Percentiles rank a stretch among this genome's conserved stretches.
Evolutionary conservation across 768 basidiomycete genomes (phyloP).

Genomic region (Kwoniella sp.): DNA sequence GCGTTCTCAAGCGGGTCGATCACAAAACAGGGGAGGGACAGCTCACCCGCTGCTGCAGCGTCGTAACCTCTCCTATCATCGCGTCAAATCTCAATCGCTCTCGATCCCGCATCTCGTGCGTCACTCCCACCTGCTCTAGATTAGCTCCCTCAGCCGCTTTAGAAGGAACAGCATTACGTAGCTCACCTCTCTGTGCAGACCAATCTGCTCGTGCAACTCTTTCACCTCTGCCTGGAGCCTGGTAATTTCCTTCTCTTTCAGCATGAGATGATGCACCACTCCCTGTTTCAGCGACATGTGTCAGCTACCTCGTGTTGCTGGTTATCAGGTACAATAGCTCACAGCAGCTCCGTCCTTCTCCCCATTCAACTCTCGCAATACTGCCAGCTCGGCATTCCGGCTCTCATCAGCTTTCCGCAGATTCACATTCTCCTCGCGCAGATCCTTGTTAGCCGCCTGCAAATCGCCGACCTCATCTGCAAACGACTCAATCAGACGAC

Average conservation of each 20-base stretch:
- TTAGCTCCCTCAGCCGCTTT: not conserved
- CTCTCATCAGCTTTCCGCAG: slow-evolving; percentile 62
- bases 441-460: slow-evolving; percentile 43
- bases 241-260: slow-evolving; percentile 82
- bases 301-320: not conserved
- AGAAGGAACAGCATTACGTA: not conserved
- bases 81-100: slow-evolving; percentile 54
- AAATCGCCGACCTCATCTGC: slow-evolving; percentile 68
- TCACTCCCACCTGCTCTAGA: not conserved
- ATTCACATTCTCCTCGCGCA: not conserved
- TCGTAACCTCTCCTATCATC: slow-evolving; percentile 3
- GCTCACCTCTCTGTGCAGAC: slow-evolving; percentile 11
- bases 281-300: slow-evolving; percentile 64
- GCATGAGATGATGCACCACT: slow-evolving; percentile 74
- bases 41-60: slow-evolving; percentile 1
- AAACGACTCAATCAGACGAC: slow-evolving; percentile 52
- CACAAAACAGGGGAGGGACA: not conserved
- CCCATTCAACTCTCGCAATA: slow-evolving; percentile 10
- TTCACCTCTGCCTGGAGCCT: slow-evolving; percentile 74
- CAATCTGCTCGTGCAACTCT: slow-evolving; percentile 65
- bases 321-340: not conserved
- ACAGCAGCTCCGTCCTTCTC: slow-evolving; percentile 13
- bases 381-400: slow-evolving; percentile 64
- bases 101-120: slow-evolving; percentile 6
- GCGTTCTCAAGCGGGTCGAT: not conserved